Evolutionary conservation across 1,284 basidiomycete species (phyloP).

Genomic region (Entoloma clypeatum): DNA sequence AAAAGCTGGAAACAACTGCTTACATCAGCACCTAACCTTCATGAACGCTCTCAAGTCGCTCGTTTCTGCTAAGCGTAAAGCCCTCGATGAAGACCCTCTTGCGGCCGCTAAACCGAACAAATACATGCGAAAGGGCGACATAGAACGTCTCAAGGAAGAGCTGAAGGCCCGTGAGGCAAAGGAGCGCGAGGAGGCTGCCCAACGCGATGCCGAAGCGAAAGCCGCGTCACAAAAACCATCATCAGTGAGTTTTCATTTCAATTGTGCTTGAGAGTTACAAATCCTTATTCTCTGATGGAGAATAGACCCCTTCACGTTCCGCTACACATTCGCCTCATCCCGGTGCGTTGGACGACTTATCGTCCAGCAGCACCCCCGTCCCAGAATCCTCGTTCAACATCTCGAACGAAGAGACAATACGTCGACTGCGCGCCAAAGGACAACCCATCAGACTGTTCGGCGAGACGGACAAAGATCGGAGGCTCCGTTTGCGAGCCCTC

Average conservation of each 20-base stretch:
- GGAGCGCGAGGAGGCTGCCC: conserved; percentile 38
- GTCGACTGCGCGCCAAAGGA: conserved; percentile 84
- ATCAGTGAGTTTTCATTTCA: conserved; percentile 40
- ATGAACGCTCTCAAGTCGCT: conserved; percentile 91
- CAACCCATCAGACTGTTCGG: conserved; percentile 96
- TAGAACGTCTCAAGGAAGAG: conserved; percentile 69
- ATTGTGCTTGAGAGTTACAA: conserved; percentile 2
- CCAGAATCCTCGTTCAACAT: conserved; percentile 79
- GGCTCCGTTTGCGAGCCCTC: conserved; percentile 85
- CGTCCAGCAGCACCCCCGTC: conserved; percentile 40
- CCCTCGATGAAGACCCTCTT: conserved; percentile 39
- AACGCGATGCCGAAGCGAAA: conserved; percentile 31
- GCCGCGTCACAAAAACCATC: conserved; percentile 25
- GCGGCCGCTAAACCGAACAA: conserved; percentile 54
- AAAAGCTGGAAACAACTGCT: conserved; percentile 26
- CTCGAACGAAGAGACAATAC: conserved; percentile 88
- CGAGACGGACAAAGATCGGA: conserved; percentile 90
- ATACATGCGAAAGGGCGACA: conserved; percentile 84
- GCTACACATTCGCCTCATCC: conserved; percentile 41
- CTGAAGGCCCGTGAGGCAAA: conserved; percentile 52
- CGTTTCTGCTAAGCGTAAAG: conserved; percentile 85
- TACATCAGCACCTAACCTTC: conserved; percentile 29
- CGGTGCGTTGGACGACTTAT: conserved; percentile 29
- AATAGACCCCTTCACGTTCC: conserved; percentile 43
- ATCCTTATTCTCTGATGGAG: conserved; percentile 38